A percentile compares a stretch with the other conserved stretches of the same genome.
These are phyloP conservation scores for Solidago caesia DNA, from an alignment of 129 eudicot genomes.

Conservation along the genomic window DNA sequence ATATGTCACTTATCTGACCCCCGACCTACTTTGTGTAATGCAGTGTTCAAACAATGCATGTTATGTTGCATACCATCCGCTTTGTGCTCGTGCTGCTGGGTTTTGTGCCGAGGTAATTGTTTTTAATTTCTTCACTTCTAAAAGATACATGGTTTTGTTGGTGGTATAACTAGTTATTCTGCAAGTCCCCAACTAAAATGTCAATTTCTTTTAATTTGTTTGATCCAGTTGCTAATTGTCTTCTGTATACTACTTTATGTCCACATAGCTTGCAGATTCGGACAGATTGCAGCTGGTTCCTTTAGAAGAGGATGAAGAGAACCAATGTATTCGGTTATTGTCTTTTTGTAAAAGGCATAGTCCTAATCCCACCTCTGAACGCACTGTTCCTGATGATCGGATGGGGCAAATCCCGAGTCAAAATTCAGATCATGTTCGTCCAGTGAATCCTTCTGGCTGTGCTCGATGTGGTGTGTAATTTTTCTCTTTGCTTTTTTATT, in stretches of 20 bases:
- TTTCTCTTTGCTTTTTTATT: conserved; percentile 5
- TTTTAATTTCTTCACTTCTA: background rate
- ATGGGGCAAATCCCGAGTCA: conserved; percentile 43
- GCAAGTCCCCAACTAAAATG: background rate
- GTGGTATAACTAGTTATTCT: background rate
- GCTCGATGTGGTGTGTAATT: conserved; percentile 80
- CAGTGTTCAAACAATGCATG: conserved; percentile 94
- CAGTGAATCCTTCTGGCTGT: conserved; percentile 81
- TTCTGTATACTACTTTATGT: conserved; percentile 16
- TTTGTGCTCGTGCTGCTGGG: conserved; percentile 99
- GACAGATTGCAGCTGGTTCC: conserved; percentile 68
- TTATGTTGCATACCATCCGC: conserved; percentile 98
- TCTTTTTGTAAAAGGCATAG: conserved; percentile 95
- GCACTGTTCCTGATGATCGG: conserved; percentile 46
- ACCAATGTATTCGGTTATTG: conserved; percentile 82
- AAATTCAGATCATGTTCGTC: conserved; percentile 52
- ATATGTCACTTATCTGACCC: conserved; percentile 8
- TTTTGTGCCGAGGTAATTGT: conserved; percentile 82
- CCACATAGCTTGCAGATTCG: conserved; percentile 73
- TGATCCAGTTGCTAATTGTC: conserved; percentile 16
- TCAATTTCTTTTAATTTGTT: background rate
- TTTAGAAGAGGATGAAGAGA: conserved; percentile 84
- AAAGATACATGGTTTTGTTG: background rate
- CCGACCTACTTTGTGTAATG: conserved; percentile 22
- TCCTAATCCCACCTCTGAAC: conserved; percentile 56